Evolutionary conservation across 768 basidiomycete genomes (phyloP).

Genomic region (Hemileccinum rubropunctum): DNA sequence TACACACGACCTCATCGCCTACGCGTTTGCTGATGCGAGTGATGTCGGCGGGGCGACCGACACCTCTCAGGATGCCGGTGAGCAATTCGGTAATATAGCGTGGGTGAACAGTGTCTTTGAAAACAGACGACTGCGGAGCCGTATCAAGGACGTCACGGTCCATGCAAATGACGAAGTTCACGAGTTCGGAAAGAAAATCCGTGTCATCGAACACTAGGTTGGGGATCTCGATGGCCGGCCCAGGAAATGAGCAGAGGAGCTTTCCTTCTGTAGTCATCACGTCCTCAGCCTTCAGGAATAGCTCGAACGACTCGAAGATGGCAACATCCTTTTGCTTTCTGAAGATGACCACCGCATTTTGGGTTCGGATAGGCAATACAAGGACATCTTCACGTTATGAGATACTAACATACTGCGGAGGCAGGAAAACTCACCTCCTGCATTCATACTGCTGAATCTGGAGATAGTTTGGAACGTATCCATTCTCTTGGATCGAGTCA

Average conservation of each 20-base stretch:
- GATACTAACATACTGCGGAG: neutral
- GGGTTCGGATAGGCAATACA: slow-evolving; percentile 38
- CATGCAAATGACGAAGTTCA: slow-evolving; percentile 36
- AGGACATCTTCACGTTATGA: slow-evolving; percentile 31
- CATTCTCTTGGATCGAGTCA: slow-evolving; percentile 6
- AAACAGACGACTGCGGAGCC: slow-evolving; percentile 28
- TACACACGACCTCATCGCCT: slow-evolving; percentile 30
- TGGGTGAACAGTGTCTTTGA: slow-evolving; percentile 30
- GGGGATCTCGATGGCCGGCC: slow-evolving; percentile 39
- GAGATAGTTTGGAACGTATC: neutral
- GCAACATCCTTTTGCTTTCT: slow-evolving; percentile 18
- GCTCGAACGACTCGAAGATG: slow-evolving; percentile 36
- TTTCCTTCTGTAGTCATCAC: slow-evolving; percentile 41
- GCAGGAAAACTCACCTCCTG: slow-evolving; percentile 17
- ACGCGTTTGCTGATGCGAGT: slow-evolving; percentile 32
- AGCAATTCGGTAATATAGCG: slow-evolving; percentile 47
- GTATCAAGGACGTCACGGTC: slow-evolving; percentile 31
- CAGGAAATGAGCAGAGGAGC: slow-evolving; percentile 44
- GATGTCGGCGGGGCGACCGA: slow-evolving; percentile 20
- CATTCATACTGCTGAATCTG: slow-evolving; percentile 18
- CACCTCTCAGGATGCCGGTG: slow-evolving; percentile 40
- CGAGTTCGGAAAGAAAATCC: slow-evolving; percentile 35
- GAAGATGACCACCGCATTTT: slow-evolving; percentile 48
- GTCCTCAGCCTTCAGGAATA: slow-evolving; percentile 31
- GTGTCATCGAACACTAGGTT: slow-evolving; percentile 24